A percentile compares a stretch with the other conserved stretches of the same genome.
phyloP scores from a whole-genome alignment of 1,139 yeast species.

The Debaryomyces coudertii region DNA sequence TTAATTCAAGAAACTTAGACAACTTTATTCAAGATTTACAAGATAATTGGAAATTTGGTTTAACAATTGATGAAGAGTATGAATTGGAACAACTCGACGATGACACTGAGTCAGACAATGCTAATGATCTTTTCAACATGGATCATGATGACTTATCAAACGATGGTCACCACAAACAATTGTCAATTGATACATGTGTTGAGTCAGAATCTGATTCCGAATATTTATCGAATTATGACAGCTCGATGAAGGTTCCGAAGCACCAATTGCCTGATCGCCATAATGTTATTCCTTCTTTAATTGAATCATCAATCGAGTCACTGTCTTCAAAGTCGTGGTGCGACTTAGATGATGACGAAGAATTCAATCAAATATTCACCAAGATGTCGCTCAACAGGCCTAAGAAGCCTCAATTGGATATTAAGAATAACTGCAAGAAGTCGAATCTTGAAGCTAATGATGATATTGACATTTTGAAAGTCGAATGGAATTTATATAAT shows the following conservation, averaged over 20 bases:
- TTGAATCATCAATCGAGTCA: slow-evolving; percentile 33
- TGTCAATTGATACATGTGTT: slow-evolving; percentile 4
- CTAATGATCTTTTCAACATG: slow-evolving; percentile 29
- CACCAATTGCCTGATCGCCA: neutral
- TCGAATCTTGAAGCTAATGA: neutral
- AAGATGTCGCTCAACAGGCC: slow-evolving; percentile 10
- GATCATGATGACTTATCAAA: slow-evolving; percentile 31
- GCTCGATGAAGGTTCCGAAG: slow-evolving; percentile 8
- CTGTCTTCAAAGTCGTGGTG: slow-evolving; percentile 35
- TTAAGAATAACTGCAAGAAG: neutral
- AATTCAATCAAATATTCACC: slow-evolving; percentile 14
- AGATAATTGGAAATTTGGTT: slow-evolving; percentile 33
- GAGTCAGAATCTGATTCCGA: slow-evolving; percentile 9
- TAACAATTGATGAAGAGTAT: slow-evolving; percentile 41
- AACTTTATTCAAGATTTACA: slow-evolving; percentile 34
- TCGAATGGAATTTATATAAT: slow-evolving; percentile 7
- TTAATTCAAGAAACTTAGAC: slow-evolving; percentile 32
- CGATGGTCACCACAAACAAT: neutral
- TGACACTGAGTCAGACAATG: slow-evolving; percentile 12
- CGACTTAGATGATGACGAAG: slow-evolving; percentile 35
- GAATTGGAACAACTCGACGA: slow-evolving; percentile 19
- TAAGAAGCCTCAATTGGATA: neutral
- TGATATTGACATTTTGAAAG: slow-evolving; percentile 4
- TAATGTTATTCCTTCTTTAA: slow-evolving; percentile 30
- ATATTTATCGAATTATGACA: slow-evolving; percentile 5